Evolutionary conservation across 192 early-diverging fungal species (phyloP).

Genomic region (Umbelopsis ramanniana): DNA sequence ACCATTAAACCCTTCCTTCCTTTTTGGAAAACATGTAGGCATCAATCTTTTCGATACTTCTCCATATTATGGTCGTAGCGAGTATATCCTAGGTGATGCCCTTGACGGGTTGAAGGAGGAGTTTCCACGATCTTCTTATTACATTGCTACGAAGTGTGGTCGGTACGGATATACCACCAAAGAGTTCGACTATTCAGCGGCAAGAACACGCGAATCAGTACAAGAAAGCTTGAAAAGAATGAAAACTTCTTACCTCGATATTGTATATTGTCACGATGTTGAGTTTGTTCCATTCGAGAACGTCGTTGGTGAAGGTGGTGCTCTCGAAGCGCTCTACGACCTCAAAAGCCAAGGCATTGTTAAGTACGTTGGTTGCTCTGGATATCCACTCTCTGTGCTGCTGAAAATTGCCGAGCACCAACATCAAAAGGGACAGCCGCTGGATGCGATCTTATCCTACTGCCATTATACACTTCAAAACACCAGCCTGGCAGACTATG

Average conservation of each 20-base stretch:
- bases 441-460: slow-evolving; percentile 71
- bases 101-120: slow-evolving; percentile 48
- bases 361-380: slow-evolving; percentile 70
- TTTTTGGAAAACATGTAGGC: slow-evolving; percentile 33
- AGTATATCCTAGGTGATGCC: slow-evolving; percentile 66
- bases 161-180: slow-evolving; percentile 65
- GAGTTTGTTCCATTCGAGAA: slow-evolving; percentile 70
- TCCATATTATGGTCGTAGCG: slow-evolving; percentile 74
- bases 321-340: slow-evolving; percentile 54
- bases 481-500: slow-evolving; percentile 54
- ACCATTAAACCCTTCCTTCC: neutral
- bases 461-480: slow-evolving; percentile 75
- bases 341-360: slow-evolving; percentile 63
- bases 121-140: slow-evolving; percentile 68
- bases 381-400: slow-evolving; percentile 68
- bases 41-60: slow-evolving; percentile 76
- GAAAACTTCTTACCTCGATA: slow-evolving; percentile 69
- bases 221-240: slow-evolving; percentile 62
- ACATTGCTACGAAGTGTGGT: slow-evolving; percentile 74
- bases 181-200: slow-evolving; percentile 70
- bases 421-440: slow-evolving; percentile 52
- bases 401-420: slow-evolving; percentile 61
- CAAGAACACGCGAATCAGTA: slow-evolving; percentile 54
- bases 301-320: slow-evolving; percentile 50
- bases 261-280: slow-evolving; percentile 76